Evolutionary conservation across 352 stramenopile genomes (phyloP), one percentile per base, ranked within the genome.

Genomic region (Aphanomyces euteiches): DNA sequence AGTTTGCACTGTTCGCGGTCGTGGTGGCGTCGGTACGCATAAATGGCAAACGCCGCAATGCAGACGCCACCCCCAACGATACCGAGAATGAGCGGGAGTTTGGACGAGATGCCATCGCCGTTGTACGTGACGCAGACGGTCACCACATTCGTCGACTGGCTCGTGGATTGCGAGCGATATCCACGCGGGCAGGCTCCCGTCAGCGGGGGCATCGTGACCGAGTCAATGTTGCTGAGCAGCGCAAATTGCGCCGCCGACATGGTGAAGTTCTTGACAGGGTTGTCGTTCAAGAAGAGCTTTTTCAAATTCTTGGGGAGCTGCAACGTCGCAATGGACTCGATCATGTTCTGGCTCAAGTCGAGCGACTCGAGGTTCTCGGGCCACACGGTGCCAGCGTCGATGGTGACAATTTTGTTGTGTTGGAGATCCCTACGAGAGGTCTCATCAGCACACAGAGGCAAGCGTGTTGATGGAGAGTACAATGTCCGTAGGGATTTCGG

Each of bases 221-320:
- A 17, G 7, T 61, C 37, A 37, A 61, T 37, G 0, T 7, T 37
- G 21, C 41, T 61, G 19, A 61, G 34, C 6, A n/a, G 13, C 1
- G 39, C 37, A 37, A 40, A 61, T 15, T 17, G 19, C 17, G 19
- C 3, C 28, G 21, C 17, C 19, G 54, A 39, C 28, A 61, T 37
- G 15, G 43, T 37, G 21, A 40, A 61, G 15, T 12, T 10, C 19
- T n/a, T 6, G 15, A 61, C 17, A 12, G 54, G 17, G 34, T 61
- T 40, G 54, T 40, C 54, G 21, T 41, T 61, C 17, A 61, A 37
- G 54, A 61, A 39, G 15, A 61, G 54, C n/a, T 61, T 61, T 10
- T 41, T 61, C 28, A 61, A 37, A 28, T 40, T 61, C 6, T 12
- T 19, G 6, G 54, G 54, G 36, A 61, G 54, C n/a, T 28, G 13